A percentile compares a stretch with the other conserved stretches of the same genome.
phyloP scores from a whole-genome alignment of 768 basidiomycete species.

The Boletus vinaceobasis region DNA sequence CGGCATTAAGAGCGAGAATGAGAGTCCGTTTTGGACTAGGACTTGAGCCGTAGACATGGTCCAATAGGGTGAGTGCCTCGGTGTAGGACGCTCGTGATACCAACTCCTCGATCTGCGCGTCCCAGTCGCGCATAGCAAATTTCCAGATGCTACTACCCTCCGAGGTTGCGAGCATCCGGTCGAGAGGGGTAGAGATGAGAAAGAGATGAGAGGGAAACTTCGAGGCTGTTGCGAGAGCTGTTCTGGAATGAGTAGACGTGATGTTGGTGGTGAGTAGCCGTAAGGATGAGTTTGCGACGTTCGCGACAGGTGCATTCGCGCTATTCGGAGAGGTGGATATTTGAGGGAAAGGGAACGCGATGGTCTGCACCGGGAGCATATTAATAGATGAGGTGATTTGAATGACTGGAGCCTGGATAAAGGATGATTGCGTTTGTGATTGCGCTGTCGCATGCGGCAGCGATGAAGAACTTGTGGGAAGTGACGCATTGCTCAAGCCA shows the following conservation, averaged over 20 bases:
- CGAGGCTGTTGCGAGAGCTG: conserved; percentile 14
- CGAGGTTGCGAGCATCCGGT: conserved; percentile 56
- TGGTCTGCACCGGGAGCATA: conserved; percentile 53
- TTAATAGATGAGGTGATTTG: conserved; percentile 74
- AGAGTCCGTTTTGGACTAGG: conserved; percentile 41
- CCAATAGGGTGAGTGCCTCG: conserved; percentile 78
- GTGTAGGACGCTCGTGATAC: conserved; percentile 63
- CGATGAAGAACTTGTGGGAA: conserved; percentile 10
- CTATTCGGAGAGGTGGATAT: conserved; percentile 18
- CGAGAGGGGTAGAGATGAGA: conserved; percentile 70
- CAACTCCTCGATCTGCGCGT: conserved; percentile 81
- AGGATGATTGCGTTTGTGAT: conserved; percentile 28
- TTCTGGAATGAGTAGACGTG: conserved; percentile 48
- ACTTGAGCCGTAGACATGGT: conserved; percentile 31
- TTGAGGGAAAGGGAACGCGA: conserved; percentile 60
- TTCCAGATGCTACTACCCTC: conserved; percentile 83
- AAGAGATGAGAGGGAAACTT: conserved; percentile 43
- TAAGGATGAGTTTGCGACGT: conserved; percentile 44
- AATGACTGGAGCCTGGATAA: conserved; percentile 55
- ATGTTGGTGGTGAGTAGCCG: conserved; percentile 47
- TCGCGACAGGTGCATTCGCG: not conserved
- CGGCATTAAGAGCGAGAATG: conserved; percentile 73
- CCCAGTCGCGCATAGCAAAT: conserved; percentile 68
- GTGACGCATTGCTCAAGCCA: conserved; percentile 14
- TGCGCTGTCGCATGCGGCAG: conserved; percentile 22